These are phyloP conservation scores for Mychonastes homosphaera DNA, from an alignment of 139 green algal species.

Conservation along the genomic window DNA sequence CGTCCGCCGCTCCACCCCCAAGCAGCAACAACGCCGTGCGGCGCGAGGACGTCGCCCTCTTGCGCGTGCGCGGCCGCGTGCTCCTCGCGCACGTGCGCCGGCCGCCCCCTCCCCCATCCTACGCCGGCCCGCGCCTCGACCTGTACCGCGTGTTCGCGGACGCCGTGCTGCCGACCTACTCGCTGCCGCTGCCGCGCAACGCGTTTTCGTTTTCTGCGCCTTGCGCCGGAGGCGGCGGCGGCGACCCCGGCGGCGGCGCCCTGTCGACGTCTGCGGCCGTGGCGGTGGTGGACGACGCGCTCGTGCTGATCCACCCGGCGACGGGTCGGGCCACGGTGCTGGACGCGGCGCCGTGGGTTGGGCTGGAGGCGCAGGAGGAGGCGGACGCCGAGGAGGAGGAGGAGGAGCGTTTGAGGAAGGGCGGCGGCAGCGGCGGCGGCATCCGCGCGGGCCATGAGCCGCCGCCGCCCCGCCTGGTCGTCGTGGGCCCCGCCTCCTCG, in stretches of 20 bases:
- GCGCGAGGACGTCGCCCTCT: not conserved
- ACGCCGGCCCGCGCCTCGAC: slow-evolving; percentile 15
- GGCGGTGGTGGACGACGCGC: slow-evolving; percentile 24
- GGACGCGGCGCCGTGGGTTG: slow-evolving; percentile 25
- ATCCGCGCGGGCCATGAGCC: too few species aligned
- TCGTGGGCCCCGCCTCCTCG: too few species aligned
- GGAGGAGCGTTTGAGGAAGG: too few species aligned
- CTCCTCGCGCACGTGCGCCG: slow-evolving; percentile 30
- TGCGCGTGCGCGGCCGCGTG: slow-evolving; percentile 39
- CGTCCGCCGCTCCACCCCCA: not conserved
- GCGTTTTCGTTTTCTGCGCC: too few species aligned
- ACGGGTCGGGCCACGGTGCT: slow-evolving; percentile 16
- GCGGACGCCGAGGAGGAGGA: too few species aligned
- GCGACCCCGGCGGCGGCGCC: too few species aligned
- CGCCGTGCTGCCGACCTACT: slow-evolving; percentile 34
- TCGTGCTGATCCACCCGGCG: slow-evolving; percentile 15
- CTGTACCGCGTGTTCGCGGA: slow-evolving; percentile 56
- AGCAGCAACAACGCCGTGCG: not conserved
- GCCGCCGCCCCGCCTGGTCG: too few species aligned
- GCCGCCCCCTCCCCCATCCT: slow-evolving; percentile 12
- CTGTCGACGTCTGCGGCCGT: too few species aligned
- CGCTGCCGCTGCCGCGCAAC: too few species aligned
- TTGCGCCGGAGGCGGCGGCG: too few species aligned
- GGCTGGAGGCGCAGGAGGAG: too few species aligned
- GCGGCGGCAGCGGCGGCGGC: too few species aligned